Percentiles rank a stretch among this genome's conserved stretches.
Evolutionary conservation across 2,329 filamentous ascomycete species (phyloP).

Genomic region (Cladosporium sphaerospermum): DNA sequence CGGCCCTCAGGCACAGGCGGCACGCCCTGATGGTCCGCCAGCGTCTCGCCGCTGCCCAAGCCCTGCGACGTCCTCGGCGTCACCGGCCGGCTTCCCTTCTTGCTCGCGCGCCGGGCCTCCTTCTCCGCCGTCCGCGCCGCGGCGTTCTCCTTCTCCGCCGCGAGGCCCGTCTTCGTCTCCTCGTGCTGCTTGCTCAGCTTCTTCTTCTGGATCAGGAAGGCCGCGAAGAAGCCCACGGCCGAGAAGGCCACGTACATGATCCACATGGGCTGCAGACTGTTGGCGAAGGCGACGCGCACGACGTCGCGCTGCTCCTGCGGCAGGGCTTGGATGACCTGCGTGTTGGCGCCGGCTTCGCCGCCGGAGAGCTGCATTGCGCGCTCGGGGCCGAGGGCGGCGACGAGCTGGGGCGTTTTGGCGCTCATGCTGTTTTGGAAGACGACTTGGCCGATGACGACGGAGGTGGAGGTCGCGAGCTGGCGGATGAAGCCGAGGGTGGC

Average conservation of each 20-base stretch:
- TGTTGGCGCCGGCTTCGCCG: slow-evolving; percentile 55
- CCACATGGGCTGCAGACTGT: slow-evolving; percentile 43
- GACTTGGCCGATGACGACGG: slow-evolving; percentile 68
- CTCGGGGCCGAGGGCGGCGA: slow-evolving; percentile 45
- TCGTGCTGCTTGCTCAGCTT: slow-evolving; percentile 37
- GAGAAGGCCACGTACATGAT: slow-evolving; percentile 42
- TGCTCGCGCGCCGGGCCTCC: slow-evolving; percentile 19
- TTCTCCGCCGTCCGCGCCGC: slow-evolving; percentile 22
- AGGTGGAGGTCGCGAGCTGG: slow-evolving; percentile 61
- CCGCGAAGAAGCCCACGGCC: slow-evolving; percentile 33
- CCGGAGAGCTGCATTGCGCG: slow-evolving; percentile 51
- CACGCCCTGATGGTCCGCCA: background rate
- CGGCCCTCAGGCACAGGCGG: slow-evolving; percentile 5
- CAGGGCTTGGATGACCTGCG: slow-evolving; percentile 51
- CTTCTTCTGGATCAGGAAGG: slow-evolving; percentile 38
- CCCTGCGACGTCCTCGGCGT: background rate
- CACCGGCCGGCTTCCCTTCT: slow-evolving; percentile 6
- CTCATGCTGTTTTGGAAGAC: slow-evolving; percentile 72
- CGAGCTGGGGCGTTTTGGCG: slow-evolving; percentile 45
- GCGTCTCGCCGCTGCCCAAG: slow-evolving; percentile 1
- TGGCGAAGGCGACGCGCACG: slow-evolving; percentile 38
- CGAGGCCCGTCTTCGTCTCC: slow-evolving; percentile 46
- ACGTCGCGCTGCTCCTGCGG: slow-evolving; percentile 39
- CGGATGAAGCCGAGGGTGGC: slow-evolving; percentile 62
- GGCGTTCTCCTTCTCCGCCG: slow-evolving; percentile 36